Conservation (phyloP, 2,329 filamentous ascomycete species). For the Corynespora cassiicola region DNA sequence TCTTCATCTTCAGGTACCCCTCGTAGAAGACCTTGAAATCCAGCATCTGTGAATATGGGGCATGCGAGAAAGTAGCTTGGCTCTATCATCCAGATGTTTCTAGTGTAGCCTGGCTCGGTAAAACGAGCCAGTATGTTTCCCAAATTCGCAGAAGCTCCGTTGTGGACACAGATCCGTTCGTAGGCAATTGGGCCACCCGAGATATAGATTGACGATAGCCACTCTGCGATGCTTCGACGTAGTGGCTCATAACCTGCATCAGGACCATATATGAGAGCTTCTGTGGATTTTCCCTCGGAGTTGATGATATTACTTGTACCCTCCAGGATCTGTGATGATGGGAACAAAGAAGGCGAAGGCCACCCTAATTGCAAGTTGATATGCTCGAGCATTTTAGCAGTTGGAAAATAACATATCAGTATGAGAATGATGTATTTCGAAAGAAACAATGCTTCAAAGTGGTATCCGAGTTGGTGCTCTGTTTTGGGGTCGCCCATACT, state of each 20-base stretch:
- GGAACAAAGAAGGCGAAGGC: slow-evolving; percentile 68
- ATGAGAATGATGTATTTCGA: neutral
- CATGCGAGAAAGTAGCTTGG: slow-evolving; percentile 81
- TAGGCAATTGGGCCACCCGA: slow-evolving; percentile 46
- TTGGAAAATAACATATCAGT: neutral
- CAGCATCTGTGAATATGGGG: slow-evolving; percentile 78
- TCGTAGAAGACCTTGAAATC: slow-evolving; percentile 69
- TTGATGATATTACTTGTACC: slow-evolving; percentile 66
- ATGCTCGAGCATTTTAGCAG: slow-evolving; percentile 12
- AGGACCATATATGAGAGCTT: slow-evolving; percentile 75
- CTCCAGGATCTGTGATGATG: slow-evolving; percentile 62
- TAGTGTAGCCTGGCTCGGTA: slow-evolving; percentile 75
- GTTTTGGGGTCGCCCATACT: no score
- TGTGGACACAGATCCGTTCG: slow-evolving; percentile 75
- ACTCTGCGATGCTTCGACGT: slow-evolving; percentile 69
- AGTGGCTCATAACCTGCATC: slow-evolving; percentile 76
- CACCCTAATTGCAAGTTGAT: slow-evolving; percentile 74
- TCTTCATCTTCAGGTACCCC: slow-evolving; percentile 78
- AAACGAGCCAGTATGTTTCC: slow-evolving; percentile 76
- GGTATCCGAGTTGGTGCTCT: no score
- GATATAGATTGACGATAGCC: slow-evolving; percentile 69
- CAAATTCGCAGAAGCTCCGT: slow-evolving; percentile 80
- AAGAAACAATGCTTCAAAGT: no score
- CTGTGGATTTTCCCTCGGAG: slow-evolving; percentile 61
- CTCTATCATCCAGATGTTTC: slow-evolving; percentile 77